A percentile compares a stretch with the other conserved stretches of the same genome.
Evolutionary conservation across 306 rosid genomes (phyloP).

Genomic region (Trichosanthes cucumerina): DNA sequence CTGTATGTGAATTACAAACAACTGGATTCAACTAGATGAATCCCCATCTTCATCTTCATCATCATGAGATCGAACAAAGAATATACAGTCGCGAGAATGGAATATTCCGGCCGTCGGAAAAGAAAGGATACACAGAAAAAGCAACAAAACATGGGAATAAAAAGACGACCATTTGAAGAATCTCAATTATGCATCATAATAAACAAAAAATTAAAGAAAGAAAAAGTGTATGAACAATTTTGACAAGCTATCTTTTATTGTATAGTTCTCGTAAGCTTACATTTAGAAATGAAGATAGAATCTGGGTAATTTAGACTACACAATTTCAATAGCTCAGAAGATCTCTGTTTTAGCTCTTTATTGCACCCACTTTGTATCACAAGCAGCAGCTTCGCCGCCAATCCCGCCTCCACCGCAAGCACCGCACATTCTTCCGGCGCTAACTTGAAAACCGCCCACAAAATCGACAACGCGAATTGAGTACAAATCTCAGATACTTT

Average conservation of each 20-base stretch:
- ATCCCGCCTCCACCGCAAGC: constrained; percentile 48
- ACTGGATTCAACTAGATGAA: too few species aligned
- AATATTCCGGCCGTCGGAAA: not conserved
- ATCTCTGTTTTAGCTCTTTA: constrained; percentile 32
- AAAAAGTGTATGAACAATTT: not conserved
- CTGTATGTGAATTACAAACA: not conserved
- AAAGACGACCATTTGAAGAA: not conserved
- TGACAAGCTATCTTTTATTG: constrained; percentile 23
- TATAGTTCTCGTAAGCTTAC: constrained; percentile 49
- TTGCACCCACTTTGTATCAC: constrained; percentile 54
- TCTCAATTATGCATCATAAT: not conserved
- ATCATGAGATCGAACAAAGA: not conserved
- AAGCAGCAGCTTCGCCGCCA: constrained; percentile 42
- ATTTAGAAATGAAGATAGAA: constrained; percentile 41
- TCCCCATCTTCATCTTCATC: not conserved
- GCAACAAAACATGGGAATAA: not conserved
- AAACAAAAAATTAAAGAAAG: not conserved
- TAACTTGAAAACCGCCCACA: constrained; percentile 44
- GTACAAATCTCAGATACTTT: constrained; percentile 48
- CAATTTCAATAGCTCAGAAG: constrained; percentile 38
- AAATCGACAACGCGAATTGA: constrained; percentile 34
- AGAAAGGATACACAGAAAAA: not conserved
- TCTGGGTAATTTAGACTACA: constrained; percentile 43
- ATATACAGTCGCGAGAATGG: not conserved
- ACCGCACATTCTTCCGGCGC: constrained; percentile 47